phyloP scores from a whole-genome alignment of 169 alveolate genomes.

The Cryptosporidium parvum region DNA sequence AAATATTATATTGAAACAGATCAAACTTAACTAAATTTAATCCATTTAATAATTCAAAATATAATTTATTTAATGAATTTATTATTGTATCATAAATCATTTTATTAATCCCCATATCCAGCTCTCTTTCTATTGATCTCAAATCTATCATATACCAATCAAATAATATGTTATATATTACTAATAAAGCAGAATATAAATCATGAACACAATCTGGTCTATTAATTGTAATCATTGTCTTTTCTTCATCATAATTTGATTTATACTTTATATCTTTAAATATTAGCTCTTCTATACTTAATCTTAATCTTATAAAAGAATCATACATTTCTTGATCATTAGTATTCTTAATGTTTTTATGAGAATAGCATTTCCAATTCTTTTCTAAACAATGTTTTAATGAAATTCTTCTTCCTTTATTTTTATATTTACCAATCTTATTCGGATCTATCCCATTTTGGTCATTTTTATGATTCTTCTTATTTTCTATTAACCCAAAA shows the following conservation, averaged over 20 bases:
- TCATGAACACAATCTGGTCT: constrained; percentile 41
- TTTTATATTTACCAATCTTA: neutral
- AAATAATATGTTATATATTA: constrained; percentile 6
- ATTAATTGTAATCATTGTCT: neutral
- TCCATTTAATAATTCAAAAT: neutral
- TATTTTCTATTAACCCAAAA: constrained; percentile 4
- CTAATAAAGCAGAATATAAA: constrained; percentile 20
- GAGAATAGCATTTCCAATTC: constrained; percentile 68
- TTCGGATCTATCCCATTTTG: neutral
- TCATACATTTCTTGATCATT: constrained; percentile 48
- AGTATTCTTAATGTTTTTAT: constrained; percentile 49
- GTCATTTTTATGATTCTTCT: constrained; percentile 7
- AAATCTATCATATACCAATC: constrained; percentile 33
- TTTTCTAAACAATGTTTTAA: constrained; percentile 13
- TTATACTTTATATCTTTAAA: neutral
- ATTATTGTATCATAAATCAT: constrained; percentile 19
- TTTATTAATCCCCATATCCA: constrained; percentile 35
- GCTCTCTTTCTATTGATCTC: constrained; percentile 9
- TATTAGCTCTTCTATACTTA: constrained; percentile 13
- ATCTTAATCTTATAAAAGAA: constrained; percentile 19
- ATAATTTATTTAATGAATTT: constrained; percentile 13
- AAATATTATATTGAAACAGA: constrained; percentile 24
- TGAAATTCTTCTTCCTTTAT: constrained; percentile 1
- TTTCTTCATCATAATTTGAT: neutral
- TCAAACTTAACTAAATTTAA: constrained; percentile 31